A percentile compares a stretch with the other conserved stretches of the same genome.
Conservation (phyloP, 345 rosid genomes). For the Populus tremula region DNA sequence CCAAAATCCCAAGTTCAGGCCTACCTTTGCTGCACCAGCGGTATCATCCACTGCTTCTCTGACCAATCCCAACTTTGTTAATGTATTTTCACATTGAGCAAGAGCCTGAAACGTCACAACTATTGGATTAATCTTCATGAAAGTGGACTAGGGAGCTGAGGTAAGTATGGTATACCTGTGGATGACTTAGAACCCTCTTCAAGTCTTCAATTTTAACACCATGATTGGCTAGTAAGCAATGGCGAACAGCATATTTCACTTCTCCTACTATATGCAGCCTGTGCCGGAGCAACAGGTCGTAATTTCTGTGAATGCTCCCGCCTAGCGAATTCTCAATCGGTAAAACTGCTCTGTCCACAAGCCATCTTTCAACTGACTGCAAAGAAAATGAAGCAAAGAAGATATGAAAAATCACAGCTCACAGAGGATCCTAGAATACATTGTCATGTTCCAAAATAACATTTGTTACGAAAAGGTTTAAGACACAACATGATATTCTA, state of each 20-base stretch:
- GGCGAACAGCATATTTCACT: constrained; percentile 83
- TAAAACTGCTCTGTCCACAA: constrained; percentile 90
- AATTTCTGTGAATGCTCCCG: constrained; percentile 97
- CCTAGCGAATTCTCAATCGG: constrained; percentile 97
- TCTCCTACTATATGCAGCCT: constrained; percentile 95
- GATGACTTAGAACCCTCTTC: constrained; percentile 93
- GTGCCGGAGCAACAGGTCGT: constrained; percentile 88
- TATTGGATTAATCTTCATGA: neutral
- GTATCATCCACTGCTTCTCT: constrained; percentile 95
- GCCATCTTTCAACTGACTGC: constrained; percentile 70
- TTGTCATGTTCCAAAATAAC: neutral
- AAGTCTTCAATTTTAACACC: constrained; percentile 77
- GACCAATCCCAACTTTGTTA: constrained; percentile 74
- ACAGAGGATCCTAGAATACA: neutral
- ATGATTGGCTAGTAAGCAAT: constrained; percentile 86
- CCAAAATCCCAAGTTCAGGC: constrained; percentile 4
- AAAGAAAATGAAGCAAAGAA: neutral
- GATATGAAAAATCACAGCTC: neutral
- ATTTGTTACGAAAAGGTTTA: no score
- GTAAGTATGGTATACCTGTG: constrained; percentile 55
- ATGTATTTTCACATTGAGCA: constrained; percentile 87
- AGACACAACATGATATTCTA: no score
- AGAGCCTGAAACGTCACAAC: constrained; percentile 63
- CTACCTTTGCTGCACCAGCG: constrained; percentile 97
- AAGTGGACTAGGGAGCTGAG: constrained; percentile 1